Percentiles rank a stretch among this genome's conserved stretches.
Conservation (phyloP, 192 early-diverging fungal species). For the Geranomyces michiganensis region DNA sequence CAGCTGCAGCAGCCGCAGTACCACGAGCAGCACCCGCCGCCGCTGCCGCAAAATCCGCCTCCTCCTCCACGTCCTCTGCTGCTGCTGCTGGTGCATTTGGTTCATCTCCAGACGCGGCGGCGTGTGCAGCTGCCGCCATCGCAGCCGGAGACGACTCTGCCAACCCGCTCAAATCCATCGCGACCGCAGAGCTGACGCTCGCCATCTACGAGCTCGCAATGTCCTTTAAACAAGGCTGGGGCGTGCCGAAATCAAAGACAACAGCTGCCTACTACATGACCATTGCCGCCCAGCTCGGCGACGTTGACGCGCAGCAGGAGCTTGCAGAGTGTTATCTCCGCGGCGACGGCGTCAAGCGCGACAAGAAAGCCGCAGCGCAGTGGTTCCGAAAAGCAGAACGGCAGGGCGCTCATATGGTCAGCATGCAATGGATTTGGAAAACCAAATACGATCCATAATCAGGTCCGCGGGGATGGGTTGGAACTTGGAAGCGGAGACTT, state of each 20-base stretch:
- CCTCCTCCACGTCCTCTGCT: neutral
- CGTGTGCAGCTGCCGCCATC: neutral
- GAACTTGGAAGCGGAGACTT: no score
- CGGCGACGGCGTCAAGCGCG: slow-evolving; percentile 50
- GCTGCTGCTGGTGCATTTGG: neutral
- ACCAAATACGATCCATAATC: slow-evolving; percentile 41
- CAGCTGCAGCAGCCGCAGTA: neutral
- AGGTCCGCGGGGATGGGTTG: neutral
- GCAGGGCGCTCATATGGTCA: slow-evolving; percentile 46
- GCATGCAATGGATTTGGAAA: slow-evolving; percentile 60
- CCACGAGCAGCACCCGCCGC: neutral
- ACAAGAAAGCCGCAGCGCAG: slow-evolving; percentile 49
- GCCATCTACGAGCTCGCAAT: slow-evolving; percentile 53
- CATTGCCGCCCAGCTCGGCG: slow-evolving; percentile 50
- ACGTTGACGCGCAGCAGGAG: slow-evolving; percentile 53
- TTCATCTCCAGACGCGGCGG: neutral
- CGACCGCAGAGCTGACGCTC: slow-evolving; percentile 44
- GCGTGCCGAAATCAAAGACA: slow-evolving; percentile 44
- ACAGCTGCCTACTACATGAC: slow-evolving; percentile 50
- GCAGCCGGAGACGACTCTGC: neutral
- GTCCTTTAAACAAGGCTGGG: slow-evolving; percentile 57
- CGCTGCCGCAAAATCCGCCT: neutral
- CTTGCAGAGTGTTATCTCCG: slow-evolving; percentile 47
- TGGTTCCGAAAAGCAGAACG: slow-evolving; percentile 53
- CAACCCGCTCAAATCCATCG: slow-evolving; percentile 18